These are phyloP conservation scores for Dalechampia spathulata DNA, from an alignment of 441 rosid species.

Conservation along the genomic window DNA sequence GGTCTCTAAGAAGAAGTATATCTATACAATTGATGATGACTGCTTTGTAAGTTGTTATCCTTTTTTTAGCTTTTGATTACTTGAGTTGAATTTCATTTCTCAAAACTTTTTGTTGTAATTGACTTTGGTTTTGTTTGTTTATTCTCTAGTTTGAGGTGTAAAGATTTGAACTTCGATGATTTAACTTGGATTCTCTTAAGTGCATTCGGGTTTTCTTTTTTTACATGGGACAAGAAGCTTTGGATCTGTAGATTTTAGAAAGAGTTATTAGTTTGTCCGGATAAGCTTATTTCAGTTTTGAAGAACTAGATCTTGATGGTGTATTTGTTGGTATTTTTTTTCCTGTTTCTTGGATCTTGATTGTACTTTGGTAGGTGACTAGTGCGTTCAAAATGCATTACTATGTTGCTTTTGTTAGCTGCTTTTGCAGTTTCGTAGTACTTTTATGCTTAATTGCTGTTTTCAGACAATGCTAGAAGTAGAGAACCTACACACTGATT, in stretches of 20 bases:
- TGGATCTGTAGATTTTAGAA: background rate
- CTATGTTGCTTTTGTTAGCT: background rate
- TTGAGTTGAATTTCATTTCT: no score
- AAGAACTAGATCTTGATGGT: constrained; percentile 9
- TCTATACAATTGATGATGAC: constrained; percentile 93
- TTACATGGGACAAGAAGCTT: background rate
- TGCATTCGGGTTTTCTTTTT: background rate
- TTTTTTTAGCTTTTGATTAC: background rate
- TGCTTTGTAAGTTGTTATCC: constrained; percentile 65
- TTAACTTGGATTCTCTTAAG: background rate
- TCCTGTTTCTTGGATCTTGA: no score
- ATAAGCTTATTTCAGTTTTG: background rate
- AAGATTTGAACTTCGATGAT: background rate
- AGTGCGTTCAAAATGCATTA: background rate
- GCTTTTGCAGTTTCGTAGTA: constrained; percentile 3
- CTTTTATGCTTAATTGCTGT: constrained; percentile 3
- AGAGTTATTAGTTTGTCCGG: background rate
- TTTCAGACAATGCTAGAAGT: background rate
- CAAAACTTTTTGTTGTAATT: background rate
- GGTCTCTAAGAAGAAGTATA: constrained; percentile 97
- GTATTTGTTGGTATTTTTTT: background rate
- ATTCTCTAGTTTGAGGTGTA: background rate
- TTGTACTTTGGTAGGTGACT: background rate
- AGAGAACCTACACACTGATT: background rate
- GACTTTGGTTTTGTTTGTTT: background rate